Percentiles rank a stretch among this genome's conserved stretches.
Evolutionary conservation across 129 eudicot genomes (phyloP).

Genomic region (Sambucus nigra): DNA sequence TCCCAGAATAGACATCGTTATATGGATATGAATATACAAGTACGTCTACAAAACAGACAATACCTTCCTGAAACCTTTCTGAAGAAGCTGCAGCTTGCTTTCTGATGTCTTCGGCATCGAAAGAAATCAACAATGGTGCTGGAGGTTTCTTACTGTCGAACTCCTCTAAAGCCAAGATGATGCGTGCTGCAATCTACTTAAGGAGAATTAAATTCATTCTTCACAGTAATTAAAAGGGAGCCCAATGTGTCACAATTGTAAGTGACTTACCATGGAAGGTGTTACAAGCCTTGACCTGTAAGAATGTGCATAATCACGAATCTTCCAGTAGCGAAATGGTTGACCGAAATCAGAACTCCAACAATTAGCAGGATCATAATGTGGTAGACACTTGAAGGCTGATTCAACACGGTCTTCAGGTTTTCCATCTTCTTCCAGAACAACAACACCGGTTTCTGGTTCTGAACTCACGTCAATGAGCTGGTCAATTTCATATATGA

Average conservation of each 20-base stretch:
- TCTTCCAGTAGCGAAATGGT: constrained; percentile 80
- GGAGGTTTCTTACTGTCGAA: constrained; percentile 59
- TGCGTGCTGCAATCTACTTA: constrained; percentile 58
- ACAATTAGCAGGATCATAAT: constrained; percentile 50
- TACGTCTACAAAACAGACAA: background rate
- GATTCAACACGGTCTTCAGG: constrained; percentile 68
- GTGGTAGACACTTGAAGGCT: constrained; percentile 67
- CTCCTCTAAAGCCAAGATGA: constrained; percentile 70
- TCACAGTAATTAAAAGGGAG: background rate
- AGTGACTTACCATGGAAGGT: constrained; percentile 62
- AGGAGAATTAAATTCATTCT: background rate
- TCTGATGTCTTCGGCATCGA: constrained; percentile 66
- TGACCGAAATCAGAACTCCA: constrained; percentile 36
- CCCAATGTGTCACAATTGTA: background rate
- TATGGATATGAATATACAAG: background rate
- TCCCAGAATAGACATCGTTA: background rate
- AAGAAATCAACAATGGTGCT: constrained; percentile 68
- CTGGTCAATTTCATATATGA: constrained; percentile 12
- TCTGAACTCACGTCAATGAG: constrained; percentile 23
- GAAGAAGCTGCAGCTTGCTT: constrained; percentile 98
- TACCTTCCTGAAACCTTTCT: constrained; percentile 84
- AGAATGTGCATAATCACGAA: constrained; percentile 86
- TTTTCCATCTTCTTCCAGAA: constrained; percentile 57
- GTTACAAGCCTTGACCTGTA: constrained; percentile 58
- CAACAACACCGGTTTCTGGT: constrained; percentile 51